Conservation (phyloP, 257 asterid species). For the Lavandula angustifolia region DNA sequence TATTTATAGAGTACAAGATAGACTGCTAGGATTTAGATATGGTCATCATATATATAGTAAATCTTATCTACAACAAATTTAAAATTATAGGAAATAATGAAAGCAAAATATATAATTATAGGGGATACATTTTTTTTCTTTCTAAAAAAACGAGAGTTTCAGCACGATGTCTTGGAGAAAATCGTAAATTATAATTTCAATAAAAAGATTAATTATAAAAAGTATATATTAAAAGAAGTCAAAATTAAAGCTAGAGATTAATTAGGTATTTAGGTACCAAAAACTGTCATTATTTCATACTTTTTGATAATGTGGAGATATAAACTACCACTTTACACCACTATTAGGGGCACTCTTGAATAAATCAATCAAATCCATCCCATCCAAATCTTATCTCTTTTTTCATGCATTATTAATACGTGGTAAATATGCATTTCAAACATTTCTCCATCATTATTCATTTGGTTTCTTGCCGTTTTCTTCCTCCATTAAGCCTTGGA, state of each 20-base stretch:
- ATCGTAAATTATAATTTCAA: no score
- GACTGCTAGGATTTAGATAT: no score
- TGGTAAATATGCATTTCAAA: slow-evolving; percentile 2
- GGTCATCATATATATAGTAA: no score
- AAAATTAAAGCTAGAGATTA: background rate
- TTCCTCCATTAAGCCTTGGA: background rate
- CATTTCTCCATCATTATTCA: slow-evolving; percentile 2
- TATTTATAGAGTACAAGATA: no score
- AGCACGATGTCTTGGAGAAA: no score
- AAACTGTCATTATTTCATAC: slow-evolving; percentile 5
- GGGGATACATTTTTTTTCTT: no score
- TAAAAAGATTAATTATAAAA: background rate
- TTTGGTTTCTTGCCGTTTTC: background rate
- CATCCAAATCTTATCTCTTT: slow-evolving; percentile 31
- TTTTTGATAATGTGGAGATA: slow-evolving; percentile 23
- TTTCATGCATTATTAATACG: slow-evolving; percentile 25
- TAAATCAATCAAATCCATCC: slow-evolving; percentile 49
- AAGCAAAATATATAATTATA: no score
- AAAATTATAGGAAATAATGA: no score
- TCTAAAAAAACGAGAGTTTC: no score
- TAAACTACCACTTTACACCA: slow-evolving; percentile 34
- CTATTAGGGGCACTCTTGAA: slow-evolving; percentile 43
- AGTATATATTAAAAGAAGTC: no score
- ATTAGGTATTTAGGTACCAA: slow-evolving; percentile 15
- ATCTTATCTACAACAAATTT: no score